phyloP scores from a whole-genome alignment of 2,329 filamentous ascomycete genomes.

The Alternaria sp. region DNA sequence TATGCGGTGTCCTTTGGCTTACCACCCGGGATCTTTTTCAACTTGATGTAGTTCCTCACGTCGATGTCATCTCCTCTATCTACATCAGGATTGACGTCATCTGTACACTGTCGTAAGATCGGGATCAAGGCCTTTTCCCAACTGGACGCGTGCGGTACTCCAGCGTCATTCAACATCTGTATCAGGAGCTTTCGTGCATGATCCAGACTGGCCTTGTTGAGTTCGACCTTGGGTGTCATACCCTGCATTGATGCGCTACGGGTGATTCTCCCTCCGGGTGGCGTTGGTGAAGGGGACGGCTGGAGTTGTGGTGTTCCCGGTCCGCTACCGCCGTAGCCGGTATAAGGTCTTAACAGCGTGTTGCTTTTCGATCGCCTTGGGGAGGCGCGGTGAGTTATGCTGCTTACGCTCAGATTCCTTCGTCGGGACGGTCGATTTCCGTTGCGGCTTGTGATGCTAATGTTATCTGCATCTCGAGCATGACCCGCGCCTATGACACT shows the following conservation, averaged over 20 bases:
- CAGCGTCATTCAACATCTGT: conserved; percentile 80
- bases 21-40: conserved; percentile 94
- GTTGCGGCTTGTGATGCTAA: conserved; percentile 70
- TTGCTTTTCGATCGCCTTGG: conserved; percentile 68
- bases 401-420: conserved; percentile 84
- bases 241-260: conserved; percentile 85
- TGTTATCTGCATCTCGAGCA: conserved; percentile 67
- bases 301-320: conserved; percentile 31
- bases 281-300: conserved; percentile 33
- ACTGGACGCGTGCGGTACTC: conserved; percentile 72
- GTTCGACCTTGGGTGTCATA: conserved; percentile 76
- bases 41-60: conserved; percentile 94
- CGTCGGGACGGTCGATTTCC: conserved; percentile 70
- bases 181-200: conserved; percentile 86
- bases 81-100: conserved; percentile 93
- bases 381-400: conserved; percentile 74
- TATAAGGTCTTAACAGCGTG: conserved; percentile 58
- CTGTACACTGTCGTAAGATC: conserved; percentile 86
- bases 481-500: conserved; percentile 67
- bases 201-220: conserved; percentile 85
- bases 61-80: conserved; percentile 93
- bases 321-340: conserved; percentile 46
- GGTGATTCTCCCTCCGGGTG: conserved; percentile 53
- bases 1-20: conserved; percentile 92
- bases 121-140: conserved; percentile 94